A percentile compares a stretch with the other conserved stretches of the same genome.
These are phyloP conservation scores for Torulaspora globosa DNA, from an alignment of 1,139 yeast genomes.

Conservation along the genomic window DNA sequence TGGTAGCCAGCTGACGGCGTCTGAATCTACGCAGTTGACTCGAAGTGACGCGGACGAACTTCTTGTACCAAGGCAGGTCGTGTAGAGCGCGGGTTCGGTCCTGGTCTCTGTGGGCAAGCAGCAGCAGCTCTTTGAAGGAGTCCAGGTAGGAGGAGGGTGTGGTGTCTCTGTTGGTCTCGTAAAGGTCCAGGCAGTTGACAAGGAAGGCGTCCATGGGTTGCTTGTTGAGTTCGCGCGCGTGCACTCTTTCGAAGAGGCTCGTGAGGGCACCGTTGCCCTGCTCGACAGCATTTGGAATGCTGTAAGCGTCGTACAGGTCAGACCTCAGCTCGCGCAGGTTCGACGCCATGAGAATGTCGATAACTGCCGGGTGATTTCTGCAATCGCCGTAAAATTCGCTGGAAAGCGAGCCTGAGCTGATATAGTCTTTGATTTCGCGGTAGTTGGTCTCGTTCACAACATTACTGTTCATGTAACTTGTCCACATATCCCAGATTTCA, in stretches of 20 bases:
- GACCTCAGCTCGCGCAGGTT: conserved; percentile 13
- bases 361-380: conserved; percentile 6
- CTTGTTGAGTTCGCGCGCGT: conserved; percentile 6
- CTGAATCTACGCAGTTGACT: conserved; percentile 7
- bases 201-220: conserved; percentile 13
- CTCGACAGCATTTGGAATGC: conserved; percentile 8
- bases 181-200: conserved; percentile 10
- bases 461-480: conserved; percentile 20
- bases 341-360: conserved; percentile 17
- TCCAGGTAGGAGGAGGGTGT: conserved; percentile 13
- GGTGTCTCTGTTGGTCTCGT: conserved; percentile 12
- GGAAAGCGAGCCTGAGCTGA: conserved; percentile 10
- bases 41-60: conserved; percentile 6
- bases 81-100: conserved; percentile 8
- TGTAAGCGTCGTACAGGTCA: conserved; percentile 9
- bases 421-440: conserved; percentile 14
- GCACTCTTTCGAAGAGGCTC: conserved; percentile 8
- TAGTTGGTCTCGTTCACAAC: conserved; percentile 18
- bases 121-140: conserved; percentile 13
- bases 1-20: conserved; percentile 14
- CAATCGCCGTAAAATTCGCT: conserved; percentile 10
- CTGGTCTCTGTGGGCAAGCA: conserved; percentile 11
- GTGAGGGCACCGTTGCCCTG: conserved; percentile 9
- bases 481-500: conserved; percentile 31
- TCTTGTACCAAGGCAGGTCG: conserved; percentile 11